Evolutionary conservation across 1,139 yeast species (phyloP).

Genomic region (Hyphopichia pseudoburtonii): DNA sequence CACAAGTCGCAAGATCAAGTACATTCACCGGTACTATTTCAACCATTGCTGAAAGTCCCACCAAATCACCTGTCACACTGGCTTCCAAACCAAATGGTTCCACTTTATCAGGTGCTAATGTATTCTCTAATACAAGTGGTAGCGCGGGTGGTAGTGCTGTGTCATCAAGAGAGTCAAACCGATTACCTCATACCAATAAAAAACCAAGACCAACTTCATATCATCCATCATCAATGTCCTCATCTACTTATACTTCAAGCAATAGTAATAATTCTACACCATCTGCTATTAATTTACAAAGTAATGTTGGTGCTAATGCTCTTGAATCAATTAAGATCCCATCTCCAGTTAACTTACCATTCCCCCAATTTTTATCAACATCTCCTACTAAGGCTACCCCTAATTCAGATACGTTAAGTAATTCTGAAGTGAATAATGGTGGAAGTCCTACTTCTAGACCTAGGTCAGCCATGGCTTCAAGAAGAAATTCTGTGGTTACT

Average conservation of each 20-base stretch:
- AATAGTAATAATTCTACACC: conserved; percentile 22
- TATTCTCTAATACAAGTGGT: neutral
- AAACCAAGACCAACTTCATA: conserved; percentile 81
- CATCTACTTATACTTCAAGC: conserved; percentile 18
- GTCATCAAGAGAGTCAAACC: conserved; percentile 22
- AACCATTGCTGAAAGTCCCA: conserved; percentile 50
- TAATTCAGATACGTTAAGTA: conserved; percentile 14
- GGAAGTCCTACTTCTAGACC: conserved; percentile 13
- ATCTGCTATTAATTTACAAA: conserved; percentile 16
- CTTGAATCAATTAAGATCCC: conserved; percentile 36
- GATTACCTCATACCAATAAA: conserved; percentile 45
- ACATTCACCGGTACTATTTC: conserved; percentile 45
- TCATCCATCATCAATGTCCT: conserved; percentile 59
- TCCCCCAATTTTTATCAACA: conserved; percentile 36
- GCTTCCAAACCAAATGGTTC: conserved; percentile 4
- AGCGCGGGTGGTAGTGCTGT: neutral
- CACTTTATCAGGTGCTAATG: conserved; percentile 5
- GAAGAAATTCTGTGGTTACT: conserved; percentile 47
- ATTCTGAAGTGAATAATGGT: neutral
- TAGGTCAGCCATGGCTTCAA: conserved; percentile 19
- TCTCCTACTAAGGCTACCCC: conserved; percentile 36
- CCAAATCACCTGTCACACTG: conserved; percentile 13
- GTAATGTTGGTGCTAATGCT: conserved; percentile 23
- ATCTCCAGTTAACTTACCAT: conserved; percentile 29
- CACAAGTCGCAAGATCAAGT: conserved; percentile 36